A percentile compares a stretch with the other conserved stretches of the same genome.
These are phyloP conservation scores for Ganoderma multipileum DNA, from an alignment of 1,284 basidiomycete genomes.

Conservation along the genomic window DNA sequence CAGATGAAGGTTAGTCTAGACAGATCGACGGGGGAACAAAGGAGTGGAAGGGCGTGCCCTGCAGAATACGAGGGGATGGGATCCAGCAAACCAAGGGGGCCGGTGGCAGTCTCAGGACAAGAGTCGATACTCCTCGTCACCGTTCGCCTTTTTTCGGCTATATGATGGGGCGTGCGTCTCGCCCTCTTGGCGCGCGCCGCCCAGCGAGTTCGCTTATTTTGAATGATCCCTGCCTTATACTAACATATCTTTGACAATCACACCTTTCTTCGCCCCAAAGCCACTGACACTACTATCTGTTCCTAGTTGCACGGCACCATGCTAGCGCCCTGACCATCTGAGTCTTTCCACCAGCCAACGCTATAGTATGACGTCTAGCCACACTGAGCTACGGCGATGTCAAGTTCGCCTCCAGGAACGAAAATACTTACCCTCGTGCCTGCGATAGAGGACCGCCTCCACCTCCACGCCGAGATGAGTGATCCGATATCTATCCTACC, in stretches of 20 bases:
- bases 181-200: conserved; percentile 5
- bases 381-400: background rate
- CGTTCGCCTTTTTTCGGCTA: background rate
- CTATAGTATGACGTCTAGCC: background rate
- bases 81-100: background rate
- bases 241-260: conserved; percentile 1
- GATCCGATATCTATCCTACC: background rate
- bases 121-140: background rate
- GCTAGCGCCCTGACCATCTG: background rate
- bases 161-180: background rate
- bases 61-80: background rate
- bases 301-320: background rate
- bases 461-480: background rate
- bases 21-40: conserved; percentile 21
- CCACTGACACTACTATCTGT: too few relatives aligned
- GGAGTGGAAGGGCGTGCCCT: conserved; percentile 33
- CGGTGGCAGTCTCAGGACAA: conserved; percentile 15
- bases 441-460: background rate
- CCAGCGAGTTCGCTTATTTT: background rate
- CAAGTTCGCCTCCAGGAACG: background rate
- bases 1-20: background rate
- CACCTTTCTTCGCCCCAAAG: background rate
- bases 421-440: background rate
- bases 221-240: background rate
- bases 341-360: background rate